Percentiles rank a stretch among this genome's conserved stretches.
These are phyloP conservation scores for Viola odorata DNA, from an alignment of 345 rosid species.

Conservation along the genomic window DNA sequence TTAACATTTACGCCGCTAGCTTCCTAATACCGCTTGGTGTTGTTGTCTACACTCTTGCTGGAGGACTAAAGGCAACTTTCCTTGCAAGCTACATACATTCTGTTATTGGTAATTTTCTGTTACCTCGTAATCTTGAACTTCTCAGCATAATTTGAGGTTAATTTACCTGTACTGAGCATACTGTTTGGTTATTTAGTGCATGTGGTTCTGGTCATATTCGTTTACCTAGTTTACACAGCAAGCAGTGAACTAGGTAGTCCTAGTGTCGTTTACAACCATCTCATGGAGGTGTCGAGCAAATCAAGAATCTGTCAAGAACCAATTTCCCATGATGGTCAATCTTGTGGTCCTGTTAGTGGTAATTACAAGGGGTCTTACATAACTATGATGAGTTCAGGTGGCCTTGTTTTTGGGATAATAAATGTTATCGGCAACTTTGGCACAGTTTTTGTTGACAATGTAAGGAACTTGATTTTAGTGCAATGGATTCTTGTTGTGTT, in stretches of 20 bases:
- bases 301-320: conserved; percentile 70
- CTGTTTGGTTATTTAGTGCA: conserved; percentile 50
- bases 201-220: conserved; percentile 68
- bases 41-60: conserved; percentile 77
- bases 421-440: conserved; percentile 89
- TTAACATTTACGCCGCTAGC: conserved; percentile 82
- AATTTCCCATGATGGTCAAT: conserved; percentile 57
- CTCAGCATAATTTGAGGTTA: background rate
- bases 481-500: background rate
- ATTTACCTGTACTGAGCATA: background rate
- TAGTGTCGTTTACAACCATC: conserved; percentile 40
- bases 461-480: conserved; percentile 24
- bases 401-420: conserved; percentile 81
- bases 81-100: conserved; percentile 94
- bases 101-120: conserved; percentile 47
- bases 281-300: conserved; percentile 50
- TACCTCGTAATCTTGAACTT: background rate
- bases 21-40: conserved; percentile 95
- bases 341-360: conserved; percentile 75
- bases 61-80: conserved; percentile 93
- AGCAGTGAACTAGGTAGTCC: conserved; percentile 86
- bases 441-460: conserved; percentile 89
- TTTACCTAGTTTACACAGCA: conserved; percentile 75
- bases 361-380: conserved; percentile 70
- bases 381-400: conserved; percentile 91